Base-by-base conservation (phyloP, 805 yeast genomes). In the Tetrapisispora fleetii region DNA sequence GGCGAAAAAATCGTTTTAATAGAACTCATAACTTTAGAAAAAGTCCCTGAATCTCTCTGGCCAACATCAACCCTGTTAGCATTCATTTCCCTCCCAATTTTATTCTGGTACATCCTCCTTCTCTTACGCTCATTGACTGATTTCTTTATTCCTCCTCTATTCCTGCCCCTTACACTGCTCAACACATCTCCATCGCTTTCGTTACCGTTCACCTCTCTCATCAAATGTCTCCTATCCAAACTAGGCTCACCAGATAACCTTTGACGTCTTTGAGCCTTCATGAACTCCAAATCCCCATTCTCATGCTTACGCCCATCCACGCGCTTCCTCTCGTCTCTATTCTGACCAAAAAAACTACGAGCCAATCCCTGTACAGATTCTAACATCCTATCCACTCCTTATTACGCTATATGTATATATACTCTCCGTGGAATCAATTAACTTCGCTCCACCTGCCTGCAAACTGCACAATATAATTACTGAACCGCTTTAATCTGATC, bases 281-380 rank as follows among this genome's bases (percentile, higher is more conserved):
- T 39, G 14, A 52, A 53, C 14, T 53, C 52, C 32, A 57, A 46
- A 30, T 50, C 52, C 11, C 61, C 61, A 37, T 52, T 53, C 24
- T 57, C 61, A 33, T 35, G 51, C 48, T 57, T 57, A 37, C 61
- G 52, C 8, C 45, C 45, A 43, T 57, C 43, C 9, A 38, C 22
- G 10, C 4, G 37, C 22, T 10, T 30, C 10, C 24, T 21, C 30
- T 32, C 19, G 11, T 40, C 35, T 13, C 1, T 27, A 44, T 19
- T 37, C 14, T 17, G 40, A 3, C 54, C 52, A 38, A 54, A 45
- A 24, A 53, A 38, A 19, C 48, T 49, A 28, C 51, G 49, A 18
- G 53, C 30, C 32, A 52, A 44, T 17, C 48, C 49, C 24, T 48
- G 50, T 17, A 54, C 43, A 27, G 58, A 51, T 22, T 51, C 53